phyloP scores from a whole-genome alignment of 352 stramenopile species.

The Phytophthora sansomeana region DNA sequence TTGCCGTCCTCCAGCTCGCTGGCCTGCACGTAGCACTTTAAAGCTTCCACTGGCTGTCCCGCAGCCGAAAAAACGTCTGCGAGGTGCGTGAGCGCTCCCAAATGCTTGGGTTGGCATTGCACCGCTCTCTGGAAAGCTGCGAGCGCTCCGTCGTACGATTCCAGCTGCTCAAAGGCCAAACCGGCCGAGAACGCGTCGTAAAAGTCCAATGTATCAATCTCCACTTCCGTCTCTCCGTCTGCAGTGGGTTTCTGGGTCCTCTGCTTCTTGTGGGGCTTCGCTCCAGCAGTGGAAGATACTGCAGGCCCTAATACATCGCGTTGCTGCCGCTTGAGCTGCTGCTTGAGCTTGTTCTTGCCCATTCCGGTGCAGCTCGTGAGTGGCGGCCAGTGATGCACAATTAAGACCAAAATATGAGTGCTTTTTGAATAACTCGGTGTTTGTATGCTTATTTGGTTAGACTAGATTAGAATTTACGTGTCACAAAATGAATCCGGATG shows the following conservation, averaged over 20 bases:
- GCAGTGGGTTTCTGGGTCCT: slow-evolving; percentile 38
- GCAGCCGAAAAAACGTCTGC: slow-evolving; percentile 53
- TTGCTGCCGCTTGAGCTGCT: slow-evolving; percentile 51
- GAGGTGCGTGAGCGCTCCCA: slow-evolving; percentile 56
- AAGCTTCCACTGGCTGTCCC: slow-evolving; percentile 42
- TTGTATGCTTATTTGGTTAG: too few species aligned
- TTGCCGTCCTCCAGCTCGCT: slow-evolving; percentile 37
- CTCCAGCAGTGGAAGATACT: background rate
- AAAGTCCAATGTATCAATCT: slow-evolving; percentile 62
- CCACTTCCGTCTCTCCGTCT: slow-evolving; percentile 41
- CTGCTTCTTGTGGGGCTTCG: slow-evolving; percentile 35
- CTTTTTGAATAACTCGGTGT: too few species aligned
- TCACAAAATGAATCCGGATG: too few species aligned
- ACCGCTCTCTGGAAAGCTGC: slow-evolving; percentile 53
- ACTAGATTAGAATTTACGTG: too few species aligned
- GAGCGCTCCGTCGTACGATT: slow-evolving; percentile 55
- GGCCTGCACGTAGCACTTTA: slow-evolving; percentile 50
- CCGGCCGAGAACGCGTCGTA: slow-evolving; percentile 69
- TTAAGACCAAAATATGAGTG: background rate
- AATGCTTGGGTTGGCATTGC: slow-evolving; percentile 46
- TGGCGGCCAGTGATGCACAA: background rate
- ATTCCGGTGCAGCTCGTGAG: slow-evolving; percentile 22
- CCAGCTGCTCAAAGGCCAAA: slow-evolving; percentile 71
- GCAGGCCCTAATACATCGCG: slow-evolving; percentile 10
- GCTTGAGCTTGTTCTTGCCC: slow-evolving; percentile 53